Percentiles rank a stretch among this genome's conserved stretches.
These are phyloP conservation scores for Sicyos baderoa DNA, from an alignment of 306 rosid genomes.

Conservation along the genomic window DNA sequence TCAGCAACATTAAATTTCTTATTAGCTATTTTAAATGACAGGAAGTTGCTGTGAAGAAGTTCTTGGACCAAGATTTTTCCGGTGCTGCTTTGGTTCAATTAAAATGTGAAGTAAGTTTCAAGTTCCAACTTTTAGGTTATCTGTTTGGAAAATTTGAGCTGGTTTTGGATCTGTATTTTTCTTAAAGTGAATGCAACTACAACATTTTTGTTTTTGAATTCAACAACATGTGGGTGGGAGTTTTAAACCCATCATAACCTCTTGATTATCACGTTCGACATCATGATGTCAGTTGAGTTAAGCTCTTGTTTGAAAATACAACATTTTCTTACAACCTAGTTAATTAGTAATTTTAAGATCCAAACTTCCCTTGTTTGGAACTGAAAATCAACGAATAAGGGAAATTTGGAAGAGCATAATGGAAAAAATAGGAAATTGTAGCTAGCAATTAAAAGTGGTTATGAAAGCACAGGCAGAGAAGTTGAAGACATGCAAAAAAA, in stretches of 20 bases:
- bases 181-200: neutral
- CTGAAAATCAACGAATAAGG: neutral
- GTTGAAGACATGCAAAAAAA: neutral
- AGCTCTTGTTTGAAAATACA: too few species aligned
- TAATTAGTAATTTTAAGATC: neutral
- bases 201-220: neutral
- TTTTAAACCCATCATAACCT: too few species aligned
- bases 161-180: slow-evolving; percentile 4
- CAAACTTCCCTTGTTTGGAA: neutral
- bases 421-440: neutral
- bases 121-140: slow-evolving; percentile 12
- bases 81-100: slow-evolving; percentile 92
- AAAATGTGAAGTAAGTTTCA: slow-evolving; percentile 75
- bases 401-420: slow-evolving; percentile 1
- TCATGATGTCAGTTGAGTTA: too few species aligned
- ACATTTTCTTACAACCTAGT: neutral
- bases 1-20: neutral
- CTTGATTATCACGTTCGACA: too few species aligned
- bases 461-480: neutral
- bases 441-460: neutral
- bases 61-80: slow-evolving; percentile 88
- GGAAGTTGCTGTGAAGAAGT: slow-evolving; percentile 99
- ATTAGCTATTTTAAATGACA: slow-evolving; percentile 20
- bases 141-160: slow-evolving; percentile 6
- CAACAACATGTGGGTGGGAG: too few species aligned